Conservation (phyloP, 495 filamentous ascomycete species). For the Aspergillus nidulans region DNA sequence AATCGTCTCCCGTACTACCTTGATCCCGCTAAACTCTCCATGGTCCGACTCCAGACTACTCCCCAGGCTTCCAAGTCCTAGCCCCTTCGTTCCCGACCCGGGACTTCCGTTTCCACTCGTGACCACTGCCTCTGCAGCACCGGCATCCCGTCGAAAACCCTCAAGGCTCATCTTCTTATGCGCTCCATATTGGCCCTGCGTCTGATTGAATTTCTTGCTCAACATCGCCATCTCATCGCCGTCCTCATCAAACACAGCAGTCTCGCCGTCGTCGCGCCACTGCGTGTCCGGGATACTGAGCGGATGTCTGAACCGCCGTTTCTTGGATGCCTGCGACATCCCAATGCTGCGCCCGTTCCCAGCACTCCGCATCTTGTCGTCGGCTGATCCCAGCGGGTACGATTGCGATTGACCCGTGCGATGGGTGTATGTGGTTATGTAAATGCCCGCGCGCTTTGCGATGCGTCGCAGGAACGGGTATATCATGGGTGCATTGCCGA, state of each 20-base stretch:
- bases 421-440: slow-evolving; percentile 17
- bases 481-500: slow-evolving; percentile 59
- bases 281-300: slow-evolving; percentile 38
- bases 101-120: not conserved
- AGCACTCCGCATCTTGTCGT: not conserved
- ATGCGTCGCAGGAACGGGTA: slow-evolving; percentile 47
- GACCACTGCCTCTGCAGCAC: not conserved
- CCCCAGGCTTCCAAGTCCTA: not conserved
- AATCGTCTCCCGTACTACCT: slow-evolving; percentile 21
- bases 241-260: slow-evolving; percentile 14
- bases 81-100: not conserved
- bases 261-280: slow-evolving; percentile 24
- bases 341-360: not conserved
- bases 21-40: slow-evolving; percentile 11
- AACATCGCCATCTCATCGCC: not conserved
- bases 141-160: not conserved
- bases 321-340: slow-evolving; percentile 17
- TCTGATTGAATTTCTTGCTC: not conserved
- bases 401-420: slow-evolving; percentile 11
- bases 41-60: not conserved
- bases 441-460: slow-evolving; percentile 28
- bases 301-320: slow-evolving; percentile 31
- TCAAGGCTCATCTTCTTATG: not conserved
- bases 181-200: not conserved
- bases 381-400: slow-evolving; percentile 29